These are phyloP conservation scores for Haemoproteus tartakovskyi DNA, from an alignment of 169 alveolate genomes.

Conservation along the genomic window DNA sequence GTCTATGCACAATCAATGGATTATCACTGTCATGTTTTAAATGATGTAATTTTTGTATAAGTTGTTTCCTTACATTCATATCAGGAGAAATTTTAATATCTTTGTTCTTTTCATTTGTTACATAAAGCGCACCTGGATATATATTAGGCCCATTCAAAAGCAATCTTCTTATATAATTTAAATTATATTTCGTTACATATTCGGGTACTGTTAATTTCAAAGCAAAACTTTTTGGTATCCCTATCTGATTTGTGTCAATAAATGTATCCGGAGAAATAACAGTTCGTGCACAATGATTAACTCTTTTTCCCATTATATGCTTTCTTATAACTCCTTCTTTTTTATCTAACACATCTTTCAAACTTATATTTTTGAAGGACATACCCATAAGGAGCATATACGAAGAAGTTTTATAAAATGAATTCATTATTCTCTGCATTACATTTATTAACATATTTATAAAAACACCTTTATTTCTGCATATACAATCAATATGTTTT, in stretches of 20 bases:
- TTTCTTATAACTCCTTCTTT: slow-evolving; percentile 99
- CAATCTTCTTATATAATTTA: slow-evolving; percentile 86
- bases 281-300: slow-evolving; percentile 98
- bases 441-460: too few species aligned
- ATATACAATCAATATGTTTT: too few species aligned
- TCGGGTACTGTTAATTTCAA: slow-evolving; percentile 98
- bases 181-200: slow-evolving; percentile 96
- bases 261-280: slow-evolving; percentile 99
- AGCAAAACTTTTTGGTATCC: slow-evolving; percentile 98
- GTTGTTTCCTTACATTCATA: too few species aligned
- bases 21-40: slow-evolving; percentile 84
- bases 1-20: slow-evolving; percentile 96
- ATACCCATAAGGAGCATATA: too few species aligned
- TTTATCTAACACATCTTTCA: too few species aligned
- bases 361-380: too few species aligned
- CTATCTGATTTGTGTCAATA: slow-evolving; percentile 92
- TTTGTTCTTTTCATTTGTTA: slow-evolving; percentile 92
- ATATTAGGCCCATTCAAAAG: slow-evolving; percentile 96
- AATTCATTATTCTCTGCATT: too few species aligned
- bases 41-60: slow-evolving; percentile 87
- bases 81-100: too few species aligned
- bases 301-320: slow-evolving; percentile 99
- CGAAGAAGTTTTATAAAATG: too few species aligned
- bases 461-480: too few species aligned
- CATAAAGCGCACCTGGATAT: slow-evolving; percentile 98